Evolutionary conservation across 805 yeast species (phyloP), one percentile per base, ranked within the genome.

Genomic region (Ogataea saltuana): DNA sequence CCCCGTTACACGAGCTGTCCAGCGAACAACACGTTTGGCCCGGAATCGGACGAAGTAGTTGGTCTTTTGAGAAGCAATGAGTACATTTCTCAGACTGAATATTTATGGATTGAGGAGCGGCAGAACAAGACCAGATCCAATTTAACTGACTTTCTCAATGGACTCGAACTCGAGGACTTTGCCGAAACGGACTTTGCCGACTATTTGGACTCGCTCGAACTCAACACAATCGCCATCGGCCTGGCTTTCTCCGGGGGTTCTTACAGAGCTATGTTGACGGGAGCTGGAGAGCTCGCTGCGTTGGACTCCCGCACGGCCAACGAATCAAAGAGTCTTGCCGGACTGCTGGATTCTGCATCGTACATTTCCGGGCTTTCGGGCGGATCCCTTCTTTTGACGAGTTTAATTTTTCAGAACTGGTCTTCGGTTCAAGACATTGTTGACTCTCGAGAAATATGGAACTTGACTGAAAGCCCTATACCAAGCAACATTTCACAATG

Each of bases 241-340:
- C 51, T 75, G 25, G 81, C 88, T 3, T 76, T 81, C 48, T 76
- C 88, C 12, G 96, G 95, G 29, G 96, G 96, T 54, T 93, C 95
- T 3, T 86, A 83, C 61, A 75, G 96, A 49, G 93, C 96, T 28
- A 83, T 88, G 84, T 65, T 88, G 36, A 66, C 73, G 33, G 95
- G 95, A 13, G 95, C 95, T 6, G 96, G 96, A 25, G 79, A 80
- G 60, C 58, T 88, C n/a, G 69, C 86, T 3, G 95, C 90, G 0
- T 64, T 85, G 51, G 96, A 88, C 60, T 78, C 80, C 44, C 71
- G 93, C 51, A 77, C 90, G n/a, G 65, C 75, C 17, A 33, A 33
- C 36, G 23, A 10, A 11, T 6, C 27, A 17, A 13, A 21, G 7
- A 53, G 44, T 16, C 46, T 58, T 65, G 16, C 53, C 57, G 96